Evolutionary conservation across 768 basidiomycete genomes (phyloP).

Genomic region (Trichaptum fuscoviolaceum): DNA sequence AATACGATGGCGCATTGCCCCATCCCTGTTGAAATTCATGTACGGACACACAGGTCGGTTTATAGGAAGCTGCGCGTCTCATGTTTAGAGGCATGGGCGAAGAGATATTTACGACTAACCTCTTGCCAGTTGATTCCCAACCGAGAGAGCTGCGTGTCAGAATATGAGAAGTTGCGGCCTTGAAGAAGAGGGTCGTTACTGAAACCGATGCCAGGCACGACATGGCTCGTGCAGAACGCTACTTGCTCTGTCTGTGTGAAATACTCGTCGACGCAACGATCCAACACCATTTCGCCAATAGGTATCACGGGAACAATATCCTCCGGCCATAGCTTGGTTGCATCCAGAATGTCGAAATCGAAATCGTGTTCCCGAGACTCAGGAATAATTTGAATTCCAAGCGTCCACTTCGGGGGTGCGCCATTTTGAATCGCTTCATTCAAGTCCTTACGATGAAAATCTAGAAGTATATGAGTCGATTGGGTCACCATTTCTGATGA

Average conservation of each 20-base stretch:
- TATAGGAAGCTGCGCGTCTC: constrained; percentile 58
- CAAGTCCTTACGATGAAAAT: constrained; percentile 85
- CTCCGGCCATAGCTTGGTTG: constrained; percentile 84
- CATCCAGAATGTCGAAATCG: constrained; percentile 83
- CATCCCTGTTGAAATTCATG: constrained; percentile 64
- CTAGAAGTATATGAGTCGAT: constrained; percentile 24
- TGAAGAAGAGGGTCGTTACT: constrained; percentile 79
- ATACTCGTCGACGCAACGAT: constrained; percentile 64
- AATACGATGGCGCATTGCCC: constrained; percentile 51
- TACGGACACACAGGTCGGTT: constrained; percentile 78
- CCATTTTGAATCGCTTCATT: constrained; percentile 76
- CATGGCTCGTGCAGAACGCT: constrained; percentile 71
- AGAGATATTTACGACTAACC: constrained; percentile 25
- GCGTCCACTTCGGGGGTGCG: constrained; percentile 68
- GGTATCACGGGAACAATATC: constrained; percentile 71
- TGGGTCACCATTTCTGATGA: not conserved
- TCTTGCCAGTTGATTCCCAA: constrained; percentile 78
- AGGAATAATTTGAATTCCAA: constrained; percentile 70
- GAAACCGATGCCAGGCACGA: constrained; percentile 63
- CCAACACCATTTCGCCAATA: constrained; percentile 70
- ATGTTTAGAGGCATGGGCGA: not conserved
- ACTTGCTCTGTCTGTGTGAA: constrained; percentile 87
- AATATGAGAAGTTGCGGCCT: constrained; percentile 82
- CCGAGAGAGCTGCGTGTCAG: constrained; percentile 79
- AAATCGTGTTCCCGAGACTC: constrained; percentile 74